Evolutionary conservation across 2,329 filamentous ascomycete species (phyloP), one percentile per base, ranked within the genome.

Genomic region (Penicillium aurantiogriseum): DNA sequence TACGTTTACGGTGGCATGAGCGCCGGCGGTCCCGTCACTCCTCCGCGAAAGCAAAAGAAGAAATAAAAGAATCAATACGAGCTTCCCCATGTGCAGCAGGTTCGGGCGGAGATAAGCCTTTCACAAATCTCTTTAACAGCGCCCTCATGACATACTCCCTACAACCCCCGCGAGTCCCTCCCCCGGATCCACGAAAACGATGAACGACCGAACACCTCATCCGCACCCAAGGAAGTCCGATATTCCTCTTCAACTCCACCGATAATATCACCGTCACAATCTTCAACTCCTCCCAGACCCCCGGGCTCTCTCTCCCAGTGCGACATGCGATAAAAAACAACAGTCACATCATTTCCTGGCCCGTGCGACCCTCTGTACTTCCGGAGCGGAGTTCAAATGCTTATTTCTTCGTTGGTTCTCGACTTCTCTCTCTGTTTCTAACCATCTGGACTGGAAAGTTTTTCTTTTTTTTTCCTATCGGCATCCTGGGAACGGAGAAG

Each of bases 101-200:
- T 96, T 96, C 88, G 91, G 91, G 83, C 90, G 92, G 81, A 91
- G 91, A 89, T 96, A 92, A 87, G 71, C 63, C 67, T 67, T 65
- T 67, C 55, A 65, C 62, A 63, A 63, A 63, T 63, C 66, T 62
- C 65, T 65, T 65, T 66, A 58, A 67, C 61, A 63, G 60, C 56
- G 59, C 62, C 62, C 56, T 63, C 63, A 68, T 66, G 69, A 71
- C 65, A 68, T 56, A 55, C 52, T 59, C 55, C 62, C 58, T 61
- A 59, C 55, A 56, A 60, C 54, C 61, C 57, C 63, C 56, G 60
- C 63, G 58, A 63, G 57, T 57, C 51, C 52, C 56, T 38, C 49
- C 44, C 49, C 49, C 59, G 58, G 58, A 61, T 63, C 63, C 52
- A 66, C 64, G 65, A 67, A 53, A 65, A 60, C 65, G 65, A 67